Percentiles rank a stretch among this genome's conserved stretches.
Evolutionary conservation across 1,284 basidiomycete species (phyloP).

Genomic region (Garcileccinum viscosum): DNA sequence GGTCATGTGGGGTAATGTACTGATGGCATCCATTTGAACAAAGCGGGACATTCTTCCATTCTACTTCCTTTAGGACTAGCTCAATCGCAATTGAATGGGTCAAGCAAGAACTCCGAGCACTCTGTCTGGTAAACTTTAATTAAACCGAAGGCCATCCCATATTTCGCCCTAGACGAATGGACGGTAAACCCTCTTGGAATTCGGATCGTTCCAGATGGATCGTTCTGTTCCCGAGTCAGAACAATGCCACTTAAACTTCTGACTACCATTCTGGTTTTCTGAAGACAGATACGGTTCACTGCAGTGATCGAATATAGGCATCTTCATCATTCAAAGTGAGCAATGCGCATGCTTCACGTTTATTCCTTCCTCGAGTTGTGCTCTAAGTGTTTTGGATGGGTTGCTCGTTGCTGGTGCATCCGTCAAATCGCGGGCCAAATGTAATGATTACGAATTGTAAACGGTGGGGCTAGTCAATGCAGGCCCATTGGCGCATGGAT

Average conservation of each 20-base stretch:
- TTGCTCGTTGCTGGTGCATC: constrained; percentile 13
- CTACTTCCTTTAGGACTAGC: constrained; percentile 5
- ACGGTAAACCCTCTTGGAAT: neutral
- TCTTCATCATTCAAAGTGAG: constrained; percentile 10
- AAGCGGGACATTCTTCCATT: constrained; percentile 11
- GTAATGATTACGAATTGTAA: constrained; percentile 24
- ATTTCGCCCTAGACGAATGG: neutral
- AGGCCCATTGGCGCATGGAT: constrained; percentile 54
- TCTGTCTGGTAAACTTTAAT: neutral
- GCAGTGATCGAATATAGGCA: constrained; percentile 10
- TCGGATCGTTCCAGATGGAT: neutral
- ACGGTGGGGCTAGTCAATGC: constrained; percentile 51
- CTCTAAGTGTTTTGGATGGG: constrained; percentile 4
- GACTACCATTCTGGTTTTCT: neutral
- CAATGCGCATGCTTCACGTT: no score
- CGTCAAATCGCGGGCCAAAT: constrained; percentile 20
- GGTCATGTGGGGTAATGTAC: constrained; percentile 1
- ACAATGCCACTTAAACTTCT: neutral
- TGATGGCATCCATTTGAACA: constrained; percentile 4
- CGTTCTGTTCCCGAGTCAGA: neutral
- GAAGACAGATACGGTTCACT: neutral
- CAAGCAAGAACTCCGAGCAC: neutral
- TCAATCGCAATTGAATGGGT: constrained; percentile 6
- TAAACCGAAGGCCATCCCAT: constrained; percentile 7
- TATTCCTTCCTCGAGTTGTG: neutral